Conservation (phyloP, 805 yeast species). For the Osmozyma mogii region DNA sequence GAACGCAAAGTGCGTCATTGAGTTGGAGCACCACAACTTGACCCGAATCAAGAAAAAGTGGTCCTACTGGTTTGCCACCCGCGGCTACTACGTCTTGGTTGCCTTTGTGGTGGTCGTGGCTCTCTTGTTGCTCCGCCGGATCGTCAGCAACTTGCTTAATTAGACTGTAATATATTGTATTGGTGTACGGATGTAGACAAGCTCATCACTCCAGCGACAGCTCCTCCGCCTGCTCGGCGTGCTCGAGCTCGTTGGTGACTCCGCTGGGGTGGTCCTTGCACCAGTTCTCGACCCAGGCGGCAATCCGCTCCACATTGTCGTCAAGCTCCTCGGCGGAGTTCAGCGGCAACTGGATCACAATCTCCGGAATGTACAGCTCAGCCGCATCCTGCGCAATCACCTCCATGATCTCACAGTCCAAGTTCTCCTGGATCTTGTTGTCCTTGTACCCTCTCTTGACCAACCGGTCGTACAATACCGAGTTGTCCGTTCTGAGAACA, state of each 20-base stretch:
- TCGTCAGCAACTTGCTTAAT: no score
- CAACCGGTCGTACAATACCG: constrained; percentile 66
- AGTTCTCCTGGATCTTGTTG: constrained; percentile 77
- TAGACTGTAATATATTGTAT: no score
- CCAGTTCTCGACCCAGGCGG: constrained; percentile 75
- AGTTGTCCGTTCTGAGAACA: constrained; percentile 74
- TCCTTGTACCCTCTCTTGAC: constrained; percentile 70
- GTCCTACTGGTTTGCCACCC: constrained; percentile 45
- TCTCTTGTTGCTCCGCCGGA: no score
- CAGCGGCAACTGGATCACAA: constrained; percentile 74
- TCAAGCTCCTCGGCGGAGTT: constrained; percentile 72
- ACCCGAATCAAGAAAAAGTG: constrained; percentile 46
- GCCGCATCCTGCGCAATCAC: constrained; percentile 80
- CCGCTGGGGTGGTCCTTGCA: constrained; percentile 46
- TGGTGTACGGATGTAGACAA: no score
- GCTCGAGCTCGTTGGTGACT: constrained; percentile 41
- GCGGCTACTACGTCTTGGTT: constrained; percentile 41
- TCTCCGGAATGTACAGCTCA: constrained; percentile 70
- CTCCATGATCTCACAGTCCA: constrained; percentile 97
- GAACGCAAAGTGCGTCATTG: constrained; percentile 53
- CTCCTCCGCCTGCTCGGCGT: constrained; percentile 6
- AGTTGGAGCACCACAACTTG: constrained; percentile 61
- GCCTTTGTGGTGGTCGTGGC: constrained; percentile 22
- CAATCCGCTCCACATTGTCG: constrained; percentile 69
- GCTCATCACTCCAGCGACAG: no score